Evolutionary conservation across 106 monocot species (phyloP), one percentile per base, ranked within the genome.

Genomic region (Allium fistulosum): DNA sequence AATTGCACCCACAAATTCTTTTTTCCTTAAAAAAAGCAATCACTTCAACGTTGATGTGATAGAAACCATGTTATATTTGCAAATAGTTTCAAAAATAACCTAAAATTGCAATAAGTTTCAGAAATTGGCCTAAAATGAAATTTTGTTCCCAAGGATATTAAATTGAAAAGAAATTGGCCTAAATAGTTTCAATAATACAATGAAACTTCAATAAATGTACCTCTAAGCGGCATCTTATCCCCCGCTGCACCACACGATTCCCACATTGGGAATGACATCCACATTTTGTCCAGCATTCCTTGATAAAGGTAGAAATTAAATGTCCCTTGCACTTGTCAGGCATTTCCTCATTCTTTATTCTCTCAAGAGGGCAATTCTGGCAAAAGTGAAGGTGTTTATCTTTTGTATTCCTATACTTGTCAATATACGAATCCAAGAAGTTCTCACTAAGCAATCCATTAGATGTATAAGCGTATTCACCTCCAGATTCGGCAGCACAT

Each of bases 271-370:
- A 86, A 18, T 53, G 81, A 75, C 96, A 96, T 7, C 88, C 96
- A 68, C 96, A 96, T 58, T 96, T 96, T 10, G 74, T 84, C 95
- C 96, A 96, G 17, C 91, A 96, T 50, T 96, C 96, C 52, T 96
- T 96, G 2, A 96, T 78, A 61, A 96, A 92, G 48, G 79, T 91
- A 51, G 76, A 77, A 11, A 84, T 61, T 5, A 78, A 52, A 71
- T 94, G 94, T 18, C 87, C 94, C 56, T 87, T 90, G 72, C 94
- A 95, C 46, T 76, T 49, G 9, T 79, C 83, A 57, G 87, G 88
- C 22, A 7, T 46, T n/a, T 59, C 58, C 26, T 81, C 94, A 74
- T 86, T 86, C 69, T 86, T 93, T 10, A 80, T 58, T 58, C 85
- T 83, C 67, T 91, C 91, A 49, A 83, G 8, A 6, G 94, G 94